phyloP scores from a whole-genome alignment of 257 asterid genomes.

The Dorcoceras hygrometricum region DNA sequence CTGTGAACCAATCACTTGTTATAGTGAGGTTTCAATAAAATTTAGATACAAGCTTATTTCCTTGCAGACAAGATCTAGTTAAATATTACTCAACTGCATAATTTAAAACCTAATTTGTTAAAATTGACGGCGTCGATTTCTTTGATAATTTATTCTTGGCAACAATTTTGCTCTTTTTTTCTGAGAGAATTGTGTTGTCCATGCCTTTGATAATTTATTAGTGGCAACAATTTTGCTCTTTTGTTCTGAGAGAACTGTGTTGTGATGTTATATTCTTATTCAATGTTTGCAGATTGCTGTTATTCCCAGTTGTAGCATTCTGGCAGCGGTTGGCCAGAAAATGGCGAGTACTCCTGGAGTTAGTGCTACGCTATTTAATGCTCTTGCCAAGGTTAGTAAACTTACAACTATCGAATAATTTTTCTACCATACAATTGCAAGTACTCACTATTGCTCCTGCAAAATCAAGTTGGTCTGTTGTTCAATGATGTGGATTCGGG shows the following conservation, averaged over 20 bases:
- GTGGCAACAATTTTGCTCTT: not conserved
- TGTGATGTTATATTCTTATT: conserved; percentile 11
- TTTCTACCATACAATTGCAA: not conserved
- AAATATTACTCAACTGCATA: not conserved
- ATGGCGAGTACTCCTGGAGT: conserved; percentile 99
- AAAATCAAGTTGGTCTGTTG: conserved; percentile 2
- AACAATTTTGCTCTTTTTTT: conserved; percentile 11
- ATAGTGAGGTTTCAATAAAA: not conserved
- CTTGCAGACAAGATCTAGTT: not conserved
- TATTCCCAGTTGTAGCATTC: conserved; percentile 89
- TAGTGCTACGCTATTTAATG: conserved; percentile 94
- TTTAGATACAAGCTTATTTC: not conserved
- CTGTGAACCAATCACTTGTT: not conserved
- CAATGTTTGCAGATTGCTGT: conserved; percentile 69
- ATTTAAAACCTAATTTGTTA: not conserved
- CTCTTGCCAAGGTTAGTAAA: conserved; percentile 84
- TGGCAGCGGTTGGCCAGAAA: conserved; percentile 98
- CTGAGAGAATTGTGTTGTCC: conserved; percentile 18
- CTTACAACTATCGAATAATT: conserved; percentile 14
- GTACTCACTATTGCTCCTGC: not conserved
- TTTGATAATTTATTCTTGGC: not conserved
- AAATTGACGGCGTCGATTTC: not conserved
- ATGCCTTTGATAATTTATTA: not conserved
- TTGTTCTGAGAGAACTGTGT: conserved; percentile 21
- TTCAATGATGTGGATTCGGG: conserved; percentile 18